These are phyloP conservation scores for Volvox reticuliferus DNA, from an alignment of 139 green algal genomes.

Conservation along the genomic window DNA sequence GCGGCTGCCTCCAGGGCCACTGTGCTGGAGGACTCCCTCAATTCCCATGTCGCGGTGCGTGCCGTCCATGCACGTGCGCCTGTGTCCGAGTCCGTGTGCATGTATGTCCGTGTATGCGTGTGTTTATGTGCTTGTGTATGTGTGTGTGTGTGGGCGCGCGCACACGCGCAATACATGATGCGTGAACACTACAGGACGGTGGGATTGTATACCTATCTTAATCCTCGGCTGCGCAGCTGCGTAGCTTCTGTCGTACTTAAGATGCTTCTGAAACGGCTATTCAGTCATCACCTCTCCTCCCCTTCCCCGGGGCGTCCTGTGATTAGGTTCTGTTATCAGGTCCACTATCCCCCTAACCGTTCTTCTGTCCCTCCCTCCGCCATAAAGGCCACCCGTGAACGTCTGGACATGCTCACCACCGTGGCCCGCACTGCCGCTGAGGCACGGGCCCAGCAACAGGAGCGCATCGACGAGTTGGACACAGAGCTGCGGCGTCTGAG, in stretches of 20 bases:
- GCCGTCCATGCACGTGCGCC: no score
- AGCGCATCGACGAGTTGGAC: slow-evolving; percentile 58
- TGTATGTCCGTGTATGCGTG: no score
- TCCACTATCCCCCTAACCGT: not conserved
- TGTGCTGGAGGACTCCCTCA: slow-evolving; percentile 52
- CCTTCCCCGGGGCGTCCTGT: not conserved
- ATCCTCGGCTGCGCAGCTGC: no score
- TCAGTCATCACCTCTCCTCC: not conserved
- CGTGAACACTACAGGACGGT: no score
- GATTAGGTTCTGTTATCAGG: not conserved
- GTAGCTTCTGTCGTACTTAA: no score
- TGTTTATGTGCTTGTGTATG: no score
- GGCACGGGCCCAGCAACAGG: slow-evolving; percentile 44
- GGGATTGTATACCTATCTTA: no score
- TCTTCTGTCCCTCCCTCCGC: not conserved
- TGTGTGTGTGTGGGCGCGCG: no score
- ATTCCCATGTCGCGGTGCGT: slow-evolving; percentile 19
- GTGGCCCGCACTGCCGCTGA: slow-evolving; percentile 46
- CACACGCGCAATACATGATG: no score
- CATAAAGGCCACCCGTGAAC: slow-evolving; percentile 55
- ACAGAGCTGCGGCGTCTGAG: not conserved
- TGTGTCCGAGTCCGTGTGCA: no score
- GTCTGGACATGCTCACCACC: slow-evolving; percentile 57
- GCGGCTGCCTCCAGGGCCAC: slow-evolving; percentile 14
- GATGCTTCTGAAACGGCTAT: no score